Percentiles rank a stretch among this genome's conserved stretches.
phyloP scores from a whole-genome alignment of 495 filamentous ascomycete species.

The Penicillium subrubescens region DNA sequence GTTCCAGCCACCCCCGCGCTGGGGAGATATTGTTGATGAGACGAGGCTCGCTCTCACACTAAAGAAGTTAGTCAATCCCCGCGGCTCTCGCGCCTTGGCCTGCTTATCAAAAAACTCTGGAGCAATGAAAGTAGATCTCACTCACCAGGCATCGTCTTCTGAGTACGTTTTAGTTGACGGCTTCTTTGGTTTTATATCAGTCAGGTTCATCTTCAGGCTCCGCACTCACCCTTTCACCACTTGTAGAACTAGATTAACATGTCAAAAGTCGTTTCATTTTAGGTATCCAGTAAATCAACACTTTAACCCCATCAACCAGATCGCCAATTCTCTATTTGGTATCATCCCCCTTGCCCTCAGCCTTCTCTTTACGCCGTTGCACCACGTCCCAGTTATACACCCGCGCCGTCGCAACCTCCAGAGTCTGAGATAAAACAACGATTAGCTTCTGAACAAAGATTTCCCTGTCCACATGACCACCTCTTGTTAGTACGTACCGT shows the following conservation, averaged over 20 bases:
- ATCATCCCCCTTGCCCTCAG: constrained; percentile 57
- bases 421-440: constrained; percentile 58
- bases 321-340: constrained; percentile 20
- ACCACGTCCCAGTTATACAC: constrained; percentile 99
- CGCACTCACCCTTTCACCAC: too few relatives aligned
- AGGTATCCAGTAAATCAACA: not conserved
- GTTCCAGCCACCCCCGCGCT: not conserved
- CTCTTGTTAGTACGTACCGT: constrained; percentile 60
- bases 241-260: not conserved
- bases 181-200: too few relatives aligned
- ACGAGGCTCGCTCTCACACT: not conserved
- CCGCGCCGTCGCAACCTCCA: constrained; percentile 93
- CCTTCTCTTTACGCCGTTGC: constrained; percentile 88
- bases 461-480: not conserved
- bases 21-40: not conserved
- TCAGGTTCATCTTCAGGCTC: too few relatives aligned
- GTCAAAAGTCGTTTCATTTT: constrained; percentile 1
- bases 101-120: not conserved
- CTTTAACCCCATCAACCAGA: not conserved
- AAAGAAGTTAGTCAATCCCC: not conserved
- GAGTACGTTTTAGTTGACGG: not conserved
- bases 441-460: not conserved
- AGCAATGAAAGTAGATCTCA: not conserved
- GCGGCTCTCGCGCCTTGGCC: not conserved
- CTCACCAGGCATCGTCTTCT: not conserved